Conservation (phyloP, 768 basidiomycete genomes). For the Rhizopogon roseolus region DNA sequence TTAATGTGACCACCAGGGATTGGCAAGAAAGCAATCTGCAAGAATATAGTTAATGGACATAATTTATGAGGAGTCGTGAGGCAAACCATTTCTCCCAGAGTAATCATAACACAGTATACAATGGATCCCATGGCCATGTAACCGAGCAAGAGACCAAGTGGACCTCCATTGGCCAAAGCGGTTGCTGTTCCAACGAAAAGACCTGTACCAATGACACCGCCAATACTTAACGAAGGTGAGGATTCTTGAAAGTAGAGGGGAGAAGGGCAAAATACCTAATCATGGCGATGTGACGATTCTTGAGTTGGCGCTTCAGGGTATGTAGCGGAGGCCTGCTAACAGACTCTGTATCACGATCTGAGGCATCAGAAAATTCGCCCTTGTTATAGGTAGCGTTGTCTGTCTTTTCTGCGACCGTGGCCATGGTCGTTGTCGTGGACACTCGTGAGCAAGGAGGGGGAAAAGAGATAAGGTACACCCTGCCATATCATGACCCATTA, state of each 20-base stretch:
- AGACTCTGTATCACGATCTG: slow-evolving; percentile 19
- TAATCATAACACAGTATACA: slow-evolving; percentile 69
- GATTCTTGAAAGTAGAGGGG: background rate
- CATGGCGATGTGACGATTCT: slow-evolving; percentile 80
- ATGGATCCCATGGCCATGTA: slow-evolving; percentile 63
- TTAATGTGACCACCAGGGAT: slow-evolving; percentile 79
- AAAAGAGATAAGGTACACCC: background rate
- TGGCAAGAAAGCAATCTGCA: slow-evolving; percentile 64
- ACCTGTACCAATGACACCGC: slow-evolving; percentile 55
- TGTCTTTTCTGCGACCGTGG: slow-evolving; percentile 21
- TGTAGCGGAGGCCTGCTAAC: background rate
- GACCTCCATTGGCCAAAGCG: slow-evolving; percentile 54
- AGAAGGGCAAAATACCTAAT: slow-evolving; percentile 45
- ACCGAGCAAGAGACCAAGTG: slow-evolving; percentile 70
- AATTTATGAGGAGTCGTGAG: slow-evolving; percentile 44
- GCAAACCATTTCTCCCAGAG: slow-evolving; percentile 62
- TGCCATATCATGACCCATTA: background rate
- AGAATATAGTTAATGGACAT: slow-evolving; percentile 49
- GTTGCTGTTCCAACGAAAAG: slow-evolving; percentile 65
- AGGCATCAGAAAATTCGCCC: slow-evolving; percentile 9
- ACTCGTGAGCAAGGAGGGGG: background rate
- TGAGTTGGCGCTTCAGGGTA: slow-evolving; percentile 54
- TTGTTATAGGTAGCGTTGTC: background rate
- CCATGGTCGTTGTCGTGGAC: background rate
- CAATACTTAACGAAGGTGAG: slow-evolving; percentile 39